Percentiles rank a stretch among this genome's conserved stretches.
These are phyloP conservation scores for Euptelea pleiosperma DNA, from an alignment of 164 flowering plant species.

Conservation along the genomic window DNA sequence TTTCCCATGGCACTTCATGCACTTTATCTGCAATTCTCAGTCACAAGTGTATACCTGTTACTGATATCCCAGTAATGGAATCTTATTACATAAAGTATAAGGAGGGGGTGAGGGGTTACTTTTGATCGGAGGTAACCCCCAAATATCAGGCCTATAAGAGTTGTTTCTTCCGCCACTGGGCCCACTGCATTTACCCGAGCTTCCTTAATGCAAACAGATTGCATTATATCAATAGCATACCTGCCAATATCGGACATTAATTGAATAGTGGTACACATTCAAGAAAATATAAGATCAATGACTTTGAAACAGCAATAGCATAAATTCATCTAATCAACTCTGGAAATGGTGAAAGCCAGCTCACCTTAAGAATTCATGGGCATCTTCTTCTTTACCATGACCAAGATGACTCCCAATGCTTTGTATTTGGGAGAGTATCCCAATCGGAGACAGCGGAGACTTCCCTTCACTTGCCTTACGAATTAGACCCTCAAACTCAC, in stretches of 20 bases:
- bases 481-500: constrained; percentile 79
- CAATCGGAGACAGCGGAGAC: constrained; percentile 65
- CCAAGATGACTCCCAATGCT: constrained; percentile 60
- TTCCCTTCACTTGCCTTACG: constrained; percentile 62
- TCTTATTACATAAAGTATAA: neutral
- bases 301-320: too few relatives aligned
- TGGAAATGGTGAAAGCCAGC: too few relatives aligned
- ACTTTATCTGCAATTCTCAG: constrained; percentile 57
- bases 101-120: constrained; percentile 30
- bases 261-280: too few relatives aligned
- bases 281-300: neutral
- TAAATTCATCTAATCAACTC: neutral
- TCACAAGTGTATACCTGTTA: constrained; percentile 8
- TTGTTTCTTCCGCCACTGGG: constrained; percentile 62
- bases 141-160: constrained; percentile 76
- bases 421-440: constrained; percentile 59
- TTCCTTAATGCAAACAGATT: constrained; percentile 73
- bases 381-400: constrained; percentile 84
- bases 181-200: constrained; percentile 35
- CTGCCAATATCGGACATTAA: too few relatives aligned
- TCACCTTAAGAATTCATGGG: constrained; percentile 94
- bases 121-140: constrained; percentile 94
- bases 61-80: neutral
- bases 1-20: constrained; percentile 74
- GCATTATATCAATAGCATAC: constrained; percentile 83